Evolutionary conservation across 2,329 filamentous ascomycete species (phyloP), one percentile per base, ranked within the genome.

Genomic region (Verruconis gallopava): DNA sequence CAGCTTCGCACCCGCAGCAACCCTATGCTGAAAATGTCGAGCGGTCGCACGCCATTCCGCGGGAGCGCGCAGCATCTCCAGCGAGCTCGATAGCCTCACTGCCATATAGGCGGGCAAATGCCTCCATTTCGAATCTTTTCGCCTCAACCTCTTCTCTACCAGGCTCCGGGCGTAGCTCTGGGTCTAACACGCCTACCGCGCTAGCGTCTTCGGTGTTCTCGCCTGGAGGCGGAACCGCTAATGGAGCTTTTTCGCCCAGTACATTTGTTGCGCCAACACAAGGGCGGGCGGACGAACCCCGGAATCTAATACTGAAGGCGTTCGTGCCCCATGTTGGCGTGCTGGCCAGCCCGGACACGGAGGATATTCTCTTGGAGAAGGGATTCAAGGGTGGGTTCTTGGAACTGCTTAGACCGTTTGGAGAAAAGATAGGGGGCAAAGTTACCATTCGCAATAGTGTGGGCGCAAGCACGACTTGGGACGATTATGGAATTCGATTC

Each of bases 321-420:
- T 94, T 94, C 57, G 84, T 89, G 12, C 93, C 91, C 1, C 83
- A 91, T 48, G 77, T 98, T 36, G 84, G 83, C 4, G 75, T 98
- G 20, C 81, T 88, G 51, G 76, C 85, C n/a, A 94, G 89, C 12
- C 66, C 73, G 13, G 89, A 96, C 55, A 91, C 85, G 1, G 82
- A 95, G 55, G 73, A 79, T 44, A 63, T 98, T 45, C 72, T 86
- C 42, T 71, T 69, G 45, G 78, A 81, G 48, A 98, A 98, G 62
- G 93, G 93, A 0, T 84, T 96, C 50, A 68, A 75, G 30, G 72
- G 77, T 35, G 88, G 89, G 0, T 69, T 98, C 38, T 79, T 86
- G 67, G 83, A 93, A 59, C 66, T 98, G 18, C 64, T 98, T 43
- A 72, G 89, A 39, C 89, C 91, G 0, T 98, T 93, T 64, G 91